Base-by-base conservation (phyloP, 148 eudicot genomes). In the Chenopodium berlandieri region DNA sequence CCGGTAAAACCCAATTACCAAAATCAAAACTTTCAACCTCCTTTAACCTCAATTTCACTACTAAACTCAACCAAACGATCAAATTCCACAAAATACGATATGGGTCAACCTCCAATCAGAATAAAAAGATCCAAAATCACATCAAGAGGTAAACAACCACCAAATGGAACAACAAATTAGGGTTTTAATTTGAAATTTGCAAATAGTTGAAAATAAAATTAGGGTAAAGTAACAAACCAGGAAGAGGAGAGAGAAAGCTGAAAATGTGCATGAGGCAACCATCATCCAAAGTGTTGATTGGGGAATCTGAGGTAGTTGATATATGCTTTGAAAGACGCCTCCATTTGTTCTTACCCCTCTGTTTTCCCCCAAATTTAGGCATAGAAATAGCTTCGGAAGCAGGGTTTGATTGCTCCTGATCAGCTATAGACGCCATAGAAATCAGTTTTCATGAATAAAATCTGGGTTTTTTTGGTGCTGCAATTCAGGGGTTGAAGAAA, bases 211-310 rank as follows among this genome's bases (percentile, higher is more conserved):
- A 50, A 50, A 50, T 50, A 12, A 50, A 50, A 50, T 11, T 12
- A 50, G 54, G 76, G 56, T 17, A 63, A 62, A 44, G 20, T 1
- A 63, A 68, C 65, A 80, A 83, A 96, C 99, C 99, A 85, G 99
- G 99, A 66, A 96, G 92, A 23, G 97, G 99, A 84, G 91, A 89
- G 75, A 96, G 89, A 88, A 96, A 96, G 86, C 95, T 92, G 86
- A 96, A 92, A 79, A 96, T 94, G 74, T 92, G 99, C 99, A 96
- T 96, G 10, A 94, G 91, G 80, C 99, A 96, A 31, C 97, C 98
- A 89, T 96, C 98, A 78, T 96, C 99, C 60, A 96, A 87, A 83
- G 90, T 79, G 82, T 84, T 96, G 25, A 96, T 83, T 9, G 81
- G 67, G 48, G 78, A 75, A 81, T 82, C 75, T 20, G 72, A 25